phyloP scores from a whole-genome alignment of 2,329 filamentous ascomycete species.

The Hypoxylon sp. region DNA sequence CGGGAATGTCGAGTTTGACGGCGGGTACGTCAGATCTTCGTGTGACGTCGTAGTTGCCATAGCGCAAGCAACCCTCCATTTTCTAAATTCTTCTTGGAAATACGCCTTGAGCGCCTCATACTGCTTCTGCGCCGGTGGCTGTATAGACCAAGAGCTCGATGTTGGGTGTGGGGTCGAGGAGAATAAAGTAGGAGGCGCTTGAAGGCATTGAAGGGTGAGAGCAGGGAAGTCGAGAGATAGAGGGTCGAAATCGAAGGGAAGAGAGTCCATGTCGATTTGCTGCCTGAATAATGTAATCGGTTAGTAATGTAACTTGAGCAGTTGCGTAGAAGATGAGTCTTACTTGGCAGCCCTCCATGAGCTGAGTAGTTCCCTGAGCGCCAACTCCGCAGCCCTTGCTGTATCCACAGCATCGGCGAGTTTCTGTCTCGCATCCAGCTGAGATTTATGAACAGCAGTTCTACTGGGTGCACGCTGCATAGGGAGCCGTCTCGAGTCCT shows the following conservation, averaged over 20 bases:
- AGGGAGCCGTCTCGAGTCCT: slow-evolving; percentile 57
- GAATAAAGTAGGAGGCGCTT: slow-evolving; percentile 85
- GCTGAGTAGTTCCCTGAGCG: slow-evolving; percentile 84
- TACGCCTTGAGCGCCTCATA: slow-evolving; percentile 78
- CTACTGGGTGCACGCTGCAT: slow-evolving; percentile 63
- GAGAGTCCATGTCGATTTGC: slow-evolving; percentile 68
- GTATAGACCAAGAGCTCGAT: slow-evolving; percentile 84
- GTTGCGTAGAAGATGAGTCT: slow-evolving; percentile 50
- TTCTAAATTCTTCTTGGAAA: slow-evolving; percentile 76
- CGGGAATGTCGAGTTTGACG: slow-evolving; percentile 57
- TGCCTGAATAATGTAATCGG: slow-evolving; percentile 58
- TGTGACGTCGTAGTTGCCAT: slow-evolving; percentile 64
- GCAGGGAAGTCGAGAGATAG: slow-evolving; percentile 88
- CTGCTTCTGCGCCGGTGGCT: slow-evolving; percentile 81
- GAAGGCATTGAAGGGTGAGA: slow-evolving; percentile 84
- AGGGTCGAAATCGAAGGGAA: slow-evolving; percentile 85
- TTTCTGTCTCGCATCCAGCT: slow-evolving; percentile 75
- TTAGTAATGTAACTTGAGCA: slow-evolving; percentile 33
- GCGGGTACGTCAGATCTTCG: slow-evolving; percentile 68
- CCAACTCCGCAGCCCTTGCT: slow-evolving; percentile 86
- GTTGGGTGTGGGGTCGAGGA: slow-evolving; percentile 84
- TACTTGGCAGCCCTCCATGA: slow-evolving; percentile 85
- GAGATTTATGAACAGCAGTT: slow-evolving; percentile 67
- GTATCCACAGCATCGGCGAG: slow-evolving; percentile 81
- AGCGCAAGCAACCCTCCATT: slow-evolving; percentile 71